Evolutionary conservation across 225 moss, liverwort and hornwort species (phyloP).

Genomic region (Takakia lepidozioides): DNA sequence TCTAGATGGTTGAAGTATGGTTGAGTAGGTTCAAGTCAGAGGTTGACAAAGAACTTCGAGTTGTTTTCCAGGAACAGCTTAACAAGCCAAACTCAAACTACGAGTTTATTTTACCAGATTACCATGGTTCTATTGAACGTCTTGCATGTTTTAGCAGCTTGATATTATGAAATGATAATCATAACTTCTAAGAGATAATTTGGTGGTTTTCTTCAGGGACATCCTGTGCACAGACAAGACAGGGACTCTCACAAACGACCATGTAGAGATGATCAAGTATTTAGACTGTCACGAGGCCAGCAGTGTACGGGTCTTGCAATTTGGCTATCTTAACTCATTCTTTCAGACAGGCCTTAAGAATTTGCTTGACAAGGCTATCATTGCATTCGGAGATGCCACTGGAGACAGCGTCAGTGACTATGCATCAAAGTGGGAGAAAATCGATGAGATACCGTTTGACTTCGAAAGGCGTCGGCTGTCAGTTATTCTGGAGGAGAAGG

Average conservation of each 20-base stretch:
- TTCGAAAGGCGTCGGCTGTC: constrained; percentile 26
- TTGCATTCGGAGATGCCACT: constrained; percentile 15
- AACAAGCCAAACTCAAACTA: too few relatives aligned
- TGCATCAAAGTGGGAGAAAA: constrained; percentile 18
- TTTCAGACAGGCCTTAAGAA: constrained; percentile 24
- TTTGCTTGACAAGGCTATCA: constrained; percentile 18
- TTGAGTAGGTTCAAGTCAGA: too few relatives aligned
- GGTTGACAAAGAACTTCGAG: too few relatives aligned
- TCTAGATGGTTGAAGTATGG: too few relatives aligned
- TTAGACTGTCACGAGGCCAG: constrained; percentile 16
- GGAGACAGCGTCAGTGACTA: constrained; percentile 10
- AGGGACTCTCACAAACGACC: constrained; percentile 18
- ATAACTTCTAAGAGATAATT: too few relatives aligned
- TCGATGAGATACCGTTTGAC: constrained; percentile 24
- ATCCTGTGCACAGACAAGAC: constrained; percentile 27
- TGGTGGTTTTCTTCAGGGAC: too few relatives aligned
- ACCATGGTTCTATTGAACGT: too few relatives aligned
- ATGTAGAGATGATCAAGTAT: constrained; percentile 19
- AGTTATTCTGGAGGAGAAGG: constrained; percentile 12
- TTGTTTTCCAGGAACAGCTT: too few relatives aligned
- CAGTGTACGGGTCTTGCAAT: constrained; percentile 16
- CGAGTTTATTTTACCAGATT: too few relatives aligned
- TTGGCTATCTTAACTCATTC: constrained; percentile 17
- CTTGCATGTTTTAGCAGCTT: too few relatives aligned
- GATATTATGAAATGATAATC: too few relatives aligned